Base-by-base conservation (phyloP, 148 eudicot genomes). In the Hydrangea macrophylla region DNA sequence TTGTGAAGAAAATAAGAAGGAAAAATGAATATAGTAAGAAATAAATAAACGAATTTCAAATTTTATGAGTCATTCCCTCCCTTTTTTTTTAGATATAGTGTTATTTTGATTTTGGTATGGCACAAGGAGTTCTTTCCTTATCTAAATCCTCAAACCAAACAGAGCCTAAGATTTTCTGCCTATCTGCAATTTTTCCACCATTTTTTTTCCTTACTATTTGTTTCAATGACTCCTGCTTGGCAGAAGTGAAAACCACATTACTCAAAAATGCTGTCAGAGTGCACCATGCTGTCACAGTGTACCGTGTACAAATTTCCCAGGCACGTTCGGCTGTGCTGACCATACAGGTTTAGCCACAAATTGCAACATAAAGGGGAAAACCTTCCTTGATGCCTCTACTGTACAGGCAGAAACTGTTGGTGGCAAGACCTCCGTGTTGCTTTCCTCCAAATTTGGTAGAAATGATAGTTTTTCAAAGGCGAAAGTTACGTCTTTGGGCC, bases 221-320 rank as follows among this genome's bases (percentile, higher is more conserved):
- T 59, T 70, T 35, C 53, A 39, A 33, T 44, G 15, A 58, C 39
- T 65, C 78, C 61, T 75, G 45, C 57, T 58, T 79, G 72, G 69
- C 69, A 76, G 72, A 67, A 60, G 5, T 76, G 76, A 63, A 71
- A 83, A 65, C 71, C 55, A 71, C 76, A 44, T 61, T 36, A 61
- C 60, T 59, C 58, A 42, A 48, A 64, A 58, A 40, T 60, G 69
- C 44, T n/a, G n/a, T n/a, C 24, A 66, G 76, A 36, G 35, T 60
- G 79, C 53, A 60, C 58, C 70, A 71, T 75, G 79, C 72, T 55
- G 42, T 64, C 79, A 72, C 59, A 31, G 60, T 18, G 75, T 69
- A 73, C 71, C 84, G 71, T 63, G 26, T 64, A 17, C 75, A 70
- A 55, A 44, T 72, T 40, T 68, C 32, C 72, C 75, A 53, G 73